phyloP scores from a whole-genome alignment of 495 filamentous ascomycete species.

The Neurospora intermedia region DNA sequence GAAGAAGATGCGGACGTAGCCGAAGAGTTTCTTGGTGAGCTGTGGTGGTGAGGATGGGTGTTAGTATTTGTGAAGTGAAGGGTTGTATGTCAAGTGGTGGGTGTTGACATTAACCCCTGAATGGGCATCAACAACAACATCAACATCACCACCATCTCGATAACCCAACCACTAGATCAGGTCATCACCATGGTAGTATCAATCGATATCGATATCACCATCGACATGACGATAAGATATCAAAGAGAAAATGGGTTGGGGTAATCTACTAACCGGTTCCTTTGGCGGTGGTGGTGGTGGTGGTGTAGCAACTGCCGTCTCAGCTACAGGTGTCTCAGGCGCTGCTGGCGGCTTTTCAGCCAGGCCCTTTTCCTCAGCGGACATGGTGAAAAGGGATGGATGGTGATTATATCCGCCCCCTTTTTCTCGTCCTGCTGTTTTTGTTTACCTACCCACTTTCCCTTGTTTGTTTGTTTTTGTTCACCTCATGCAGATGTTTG shows the following conservation, averaged over 20 bases:
- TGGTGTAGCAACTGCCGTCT: not conserved
- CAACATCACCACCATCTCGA: not conserved
- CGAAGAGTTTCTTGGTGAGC: not conserved
- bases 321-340: not conserved
- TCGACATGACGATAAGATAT: not conserved
- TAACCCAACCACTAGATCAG: not conserved
- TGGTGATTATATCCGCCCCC: not conserved
- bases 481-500: not conserved
- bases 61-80: not conserved
- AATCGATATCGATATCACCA: not conserved
- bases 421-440: not conserved
- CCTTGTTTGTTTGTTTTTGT: not conserved
- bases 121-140: not conserved
- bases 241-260: not conserved
- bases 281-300: not conserved
- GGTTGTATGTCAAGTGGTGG: not conserved
- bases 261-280: not conserved
- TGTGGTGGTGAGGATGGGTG: not conserved
- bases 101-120: not conserved
- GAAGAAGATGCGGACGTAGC: constrained; percentile 12
- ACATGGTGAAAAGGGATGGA: not conserved
- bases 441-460: not conserved
- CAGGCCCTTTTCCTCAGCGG: not conserved
- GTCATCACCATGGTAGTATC: not conserved
- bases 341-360: not conserved